A percentile compares a stretch with the other conserved stretches of the same genome.
Evolutionary conservation across 2,329 filamentous ascomycete genomes (phyloP).

Genomic region (Rugonectria rugulosa): DNA sequence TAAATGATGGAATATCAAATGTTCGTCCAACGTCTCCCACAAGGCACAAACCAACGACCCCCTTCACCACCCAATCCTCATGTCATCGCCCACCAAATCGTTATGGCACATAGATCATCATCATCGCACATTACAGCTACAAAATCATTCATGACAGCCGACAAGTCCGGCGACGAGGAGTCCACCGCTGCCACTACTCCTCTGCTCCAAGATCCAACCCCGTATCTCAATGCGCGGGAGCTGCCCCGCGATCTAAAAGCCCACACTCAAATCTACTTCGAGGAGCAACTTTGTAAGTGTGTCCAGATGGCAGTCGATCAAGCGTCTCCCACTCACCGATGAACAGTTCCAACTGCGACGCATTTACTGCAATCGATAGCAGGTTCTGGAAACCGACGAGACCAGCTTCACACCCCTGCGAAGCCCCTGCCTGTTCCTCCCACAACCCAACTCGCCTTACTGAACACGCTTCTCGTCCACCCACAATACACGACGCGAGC

Average conservation of each 20-base stretch:
- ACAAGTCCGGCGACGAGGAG: conserved; percentile 36
- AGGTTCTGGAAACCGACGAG: conserved; percentile 54
- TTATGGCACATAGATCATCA: conserved; percentile 31
- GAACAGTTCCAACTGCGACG: conserved; percentile 55
- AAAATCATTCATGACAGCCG: conserved; percentile 47
- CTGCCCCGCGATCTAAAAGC: conserved; percentile 70
- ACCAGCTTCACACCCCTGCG: conserved; percentile 17
- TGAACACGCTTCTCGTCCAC: conserved; percentile 84
- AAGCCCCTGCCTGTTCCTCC: conserved; percentile 70
- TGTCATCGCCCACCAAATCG: conserved; percentile 23
- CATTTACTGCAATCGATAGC: conserved; percentile 71
- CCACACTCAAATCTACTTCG: conserved; percentile 75
- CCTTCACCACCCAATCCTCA: conserved; percentile 12
- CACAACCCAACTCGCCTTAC: conserved; percentile 75
- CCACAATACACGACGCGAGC: conserved; percentile 80
- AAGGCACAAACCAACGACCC: background rate
- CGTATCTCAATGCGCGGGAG: conserved; percentile 61
- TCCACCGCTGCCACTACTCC: conserved; percentile 49
- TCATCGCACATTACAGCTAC: conserved; percentile 42
- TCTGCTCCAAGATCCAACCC: conserved; percentile 37
- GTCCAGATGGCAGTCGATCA: background rate
- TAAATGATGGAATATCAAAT: conserved; percentile 24
- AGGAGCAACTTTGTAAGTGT: conserved; percentile 73
- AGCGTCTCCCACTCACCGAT: conserved; percentile 5
- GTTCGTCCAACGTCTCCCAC: background rate